These are phyloP conservation scores for Haematococcus lacustris DNA, from an alignment of 139 green algal genomes.

Conservation along the genomic window DNA sequence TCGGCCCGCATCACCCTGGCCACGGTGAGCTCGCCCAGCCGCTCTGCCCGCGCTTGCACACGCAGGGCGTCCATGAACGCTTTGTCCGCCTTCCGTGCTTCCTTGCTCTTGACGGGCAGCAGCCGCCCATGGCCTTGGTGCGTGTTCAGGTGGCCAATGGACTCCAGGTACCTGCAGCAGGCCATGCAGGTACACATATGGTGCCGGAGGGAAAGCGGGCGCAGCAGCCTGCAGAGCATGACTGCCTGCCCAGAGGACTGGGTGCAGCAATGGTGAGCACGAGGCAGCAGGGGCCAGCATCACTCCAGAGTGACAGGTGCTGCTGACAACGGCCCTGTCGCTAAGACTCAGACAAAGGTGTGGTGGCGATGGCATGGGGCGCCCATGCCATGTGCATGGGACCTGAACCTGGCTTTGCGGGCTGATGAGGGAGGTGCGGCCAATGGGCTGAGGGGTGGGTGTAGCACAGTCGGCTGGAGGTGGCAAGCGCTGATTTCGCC, in stretches of 20 bases:
- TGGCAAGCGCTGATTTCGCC: not conserved
- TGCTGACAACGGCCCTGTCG: not conserved
- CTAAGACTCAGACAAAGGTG: not conserved
- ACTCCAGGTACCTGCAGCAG: slow-evolving; percentile 1
- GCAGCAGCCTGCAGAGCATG: no score
- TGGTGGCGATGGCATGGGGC: no score
- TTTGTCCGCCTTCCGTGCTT: not conserved
- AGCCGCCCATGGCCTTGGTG: not conserved
- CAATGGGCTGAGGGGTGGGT: no score
- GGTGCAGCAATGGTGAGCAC: not conserved
- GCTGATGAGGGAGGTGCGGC: no score
- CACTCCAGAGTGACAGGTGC: not conserved
- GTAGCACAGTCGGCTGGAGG: not conserved
- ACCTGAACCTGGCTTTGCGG: no score
- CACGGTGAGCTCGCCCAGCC: not conserved
- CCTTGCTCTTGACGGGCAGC: not conserved
- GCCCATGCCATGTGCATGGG: no score
- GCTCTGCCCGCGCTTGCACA: not conserved
- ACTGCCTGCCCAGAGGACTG: no score
- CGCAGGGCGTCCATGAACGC: not conserved
- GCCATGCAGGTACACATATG: not conserved
- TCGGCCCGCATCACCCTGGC: not conserved
- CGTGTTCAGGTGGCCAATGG: not conserved
- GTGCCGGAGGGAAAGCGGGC: not conserved
- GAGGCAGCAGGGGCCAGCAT: not conserved